Evolutionary conservation across 805 yeast genomes (phyloP).

Genomic region (Yarrowia sp.): DNA sequence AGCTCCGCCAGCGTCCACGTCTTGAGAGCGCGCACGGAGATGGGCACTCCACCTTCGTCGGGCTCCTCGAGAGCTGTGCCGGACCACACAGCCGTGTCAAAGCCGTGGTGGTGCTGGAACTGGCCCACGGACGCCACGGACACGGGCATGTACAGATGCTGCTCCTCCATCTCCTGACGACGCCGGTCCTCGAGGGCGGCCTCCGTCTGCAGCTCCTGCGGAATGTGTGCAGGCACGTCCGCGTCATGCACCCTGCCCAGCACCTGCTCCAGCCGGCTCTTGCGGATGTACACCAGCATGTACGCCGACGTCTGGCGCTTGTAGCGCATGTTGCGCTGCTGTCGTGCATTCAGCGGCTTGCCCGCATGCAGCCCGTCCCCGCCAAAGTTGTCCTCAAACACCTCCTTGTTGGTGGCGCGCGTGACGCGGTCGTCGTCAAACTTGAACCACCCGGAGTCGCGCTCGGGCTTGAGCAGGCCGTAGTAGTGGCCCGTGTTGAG

Average conservation of each 20-base stretch:
- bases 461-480: conserved; percentile 82
- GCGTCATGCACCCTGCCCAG: conserved; percentile 56
- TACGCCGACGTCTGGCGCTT: conserved; percentile 92
- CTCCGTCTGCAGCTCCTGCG: conserved; percentile 63
- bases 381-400: conserved; percentile 90
- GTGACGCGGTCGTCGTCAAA: conserved; percentile 96
- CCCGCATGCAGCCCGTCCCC: conserved; percentile 48
- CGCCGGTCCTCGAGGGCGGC: conserved; percentile 52
- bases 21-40: conserved; percentile 17
- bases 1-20: conserved; percentile 8
- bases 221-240: conserved; percentile 67
- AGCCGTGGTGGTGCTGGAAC: conserved; percentile 63
- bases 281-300: conserved; percentile 89
- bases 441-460: conserved; percentile 72
- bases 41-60: background rate
- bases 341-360: conserved; percentile 5
- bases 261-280: conserved; percentile 54
- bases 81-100: conserved; percentile 69
- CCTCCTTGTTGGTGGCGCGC: conserved; percentile 78
- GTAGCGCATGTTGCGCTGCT: conserved; percentile 36
- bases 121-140: conserved; percentile 54
- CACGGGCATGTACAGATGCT: conserved; percentile 59
- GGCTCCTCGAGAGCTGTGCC: conserved; percentile 37
- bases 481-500: conserved; percentile 95
- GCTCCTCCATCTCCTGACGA: conserved; percentile 66